These are phyloP conservation scores for Gryganskiella cystojenkinii DNA, from an alignment of 192 early-diverging fungal genomes.

Conservation along the genomic window DNA sequence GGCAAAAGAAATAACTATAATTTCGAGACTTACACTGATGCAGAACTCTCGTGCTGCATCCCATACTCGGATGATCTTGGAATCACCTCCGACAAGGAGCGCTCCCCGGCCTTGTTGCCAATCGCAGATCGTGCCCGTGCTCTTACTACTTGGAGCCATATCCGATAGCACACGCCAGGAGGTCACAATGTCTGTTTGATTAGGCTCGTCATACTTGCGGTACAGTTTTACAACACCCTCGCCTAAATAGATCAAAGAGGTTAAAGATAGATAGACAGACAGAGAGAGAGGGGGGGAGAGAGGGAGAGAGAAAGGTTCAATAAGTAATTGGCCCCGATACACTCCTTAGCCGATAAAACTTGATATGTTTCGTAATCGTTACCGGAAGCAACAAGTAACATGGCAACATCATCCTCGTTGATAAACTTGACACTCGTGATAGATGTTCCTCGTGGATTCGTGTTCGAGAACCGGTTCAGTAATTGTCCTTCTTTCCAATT, in stretches of 20 bases:
- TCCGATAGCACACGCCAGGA: conserved; percentile 84
- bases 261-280: background rate
- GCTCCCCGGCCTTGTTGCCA: conserved; percentile 83
- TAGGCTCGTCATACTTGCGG: conserved; percentile 70
- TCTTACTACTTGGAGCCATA: conserved; percentile 64
- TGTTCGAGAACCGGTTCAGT: conserved; percentile 74
- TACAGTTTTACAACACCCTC: conserved; percentile 85
- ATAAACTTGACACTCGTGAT: conserved; percentile 86
- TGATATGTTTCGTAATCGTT: no score
- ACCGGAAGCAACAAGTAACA: conserved; percentile 90
- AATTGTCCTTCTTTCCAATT: conserved; percentile 73
- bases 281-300: background rate
- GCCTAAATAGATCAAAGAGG: conserved; percentile 54
- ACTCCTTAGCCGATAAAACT: no score
- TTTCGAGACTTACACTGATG: conserved; percentile 63
- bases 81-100: conserved; percentile 76
- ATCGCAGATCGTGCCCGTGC: conserved; percentile 72
- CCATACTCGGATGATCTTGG: conserved; percentile 77
- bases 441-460: conserved; percentile 72
- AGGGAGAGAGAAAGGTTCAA: no score
- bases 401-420: conserved; percentile 89
- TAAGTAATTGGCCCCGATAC: no score
- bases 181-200: conserved; percentile 71
- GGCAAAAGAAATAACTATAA: no score
- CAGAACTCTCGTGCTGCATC: conserved; percentile 82